A percentile compares a stretch with the other conserved stretches of the same genome.
phyloP scores from a whole-genome alignment of 257 asterid species.

The Striga asiatica region DNA sequence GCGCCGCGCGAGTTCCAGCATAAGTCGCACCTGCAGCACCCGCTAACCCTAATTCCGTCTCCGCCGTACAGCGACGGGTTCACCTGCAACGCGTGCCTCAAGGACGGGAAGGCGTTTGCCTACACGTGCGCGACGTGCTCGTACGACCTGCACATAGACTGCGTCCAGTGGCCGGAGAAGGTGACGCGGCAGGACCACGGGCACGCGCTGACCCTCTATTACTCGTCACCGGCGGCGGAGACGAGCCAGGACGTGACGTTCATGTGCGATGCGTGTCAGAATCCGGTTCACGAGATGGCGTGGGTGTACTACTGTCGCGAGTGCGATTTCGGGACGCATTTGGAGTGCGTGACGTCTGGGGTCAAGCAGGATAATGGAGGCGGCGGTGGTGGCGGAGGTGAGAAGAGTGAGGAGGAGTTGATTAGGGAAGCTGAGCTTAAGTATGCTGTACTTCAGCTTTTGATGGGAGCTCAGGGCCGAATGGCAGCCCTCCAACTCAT shows the following conservation, averaged over 20 bases:
- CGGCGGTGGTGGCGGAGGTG: background rate
- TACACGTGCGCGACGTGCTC: slow-evolving; percentile 47
- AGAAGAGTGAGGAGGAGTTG: slow-evolving; percentile 19
- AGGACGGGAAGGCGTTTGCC: slow-evolving; percentile 41
- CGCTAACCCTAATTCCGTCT: slow-evolving; percentile 33
- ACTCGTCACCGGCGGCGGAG: slow-evolving; percentile 33
- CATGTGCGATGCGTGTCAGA: slow-evolving; percentile 46
- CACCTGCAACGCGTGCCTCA: slow-evolving; percentile 61
- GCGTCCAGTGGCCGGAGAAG: slow-evolving; percentile 28
- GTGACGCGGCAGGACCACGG: slow-evolving; percentile 37
- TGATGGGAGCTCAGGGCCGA: background rate
- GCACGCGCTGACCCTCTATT: slow-evolving; percentile 33
- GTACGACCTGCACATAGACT: slow-evolving; percentile 25
- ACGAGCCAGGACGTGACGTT: slow-evolving; percentile 24
- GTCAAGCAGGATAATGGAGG: background rate
- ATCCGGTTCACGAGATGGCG: slow-evolving; percentile 44
- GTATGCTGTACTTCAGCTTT: slow-evolving; percentile 2
- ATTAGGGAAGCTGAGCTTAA: slow-evolving; percentile 3
- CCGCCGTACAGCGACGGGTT: slow-evolving; percentile 48
- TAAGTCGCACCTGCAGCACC: slow-evolving; percentile 6
- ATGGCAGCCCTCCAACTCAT: background rate
- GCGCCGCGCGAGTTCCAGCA: background rate
- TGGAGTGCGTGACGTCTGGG: slow-evolving; percentile 45
- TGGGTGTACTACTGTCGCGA: slow-evolving; percentile 56
- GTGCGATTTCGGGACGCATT: slow-evolving; percentile 60